Evolutionary conservation across 257 asterid genomes (phyloP), one percentile per base, ranked within the genome.

Genomic region (Nicotiana paniculata): DNA sequence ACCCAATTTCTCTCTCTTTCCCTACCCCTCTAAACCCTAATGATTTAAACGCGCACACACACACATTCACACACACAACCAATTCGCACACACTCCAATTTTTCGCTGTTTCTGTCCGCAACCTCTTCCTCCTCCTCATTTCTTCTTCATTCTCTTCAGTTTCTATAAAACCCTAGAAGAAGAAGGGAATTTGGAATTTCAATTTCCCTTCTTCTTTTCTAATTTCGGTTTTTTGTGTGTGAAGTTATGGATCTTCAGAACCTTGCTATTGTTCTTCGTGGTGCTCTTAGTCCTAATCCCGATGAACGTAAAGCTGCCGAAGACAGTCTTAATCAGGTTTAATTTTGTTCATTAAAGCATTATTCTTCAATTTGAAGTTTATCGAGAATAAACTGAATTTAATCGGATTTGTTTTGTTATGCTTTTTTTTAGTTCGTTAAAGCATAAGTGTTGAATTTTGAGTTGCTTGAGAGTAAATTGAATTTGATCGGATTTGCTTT

Each of bases 221-320:
- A 43, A 43, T 43, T 43, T 43, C 51, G 51, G 0, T 9, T 43
- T 43, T 8, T 9, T 43, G 12, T 43, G 51, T 43, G 11, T 43
- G 51, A 43, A 43, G 3, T 43, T 26, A 93, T 95, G 99, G 99
- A 96, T 93, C 97, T 91, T 89, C 96, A 62, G 80, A 92, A 89
- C 83, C 86, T 96, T 90, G 93, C 89, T 57, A 55, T 91, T 77
- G 88, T 96, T 84, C 88, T 94, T 48, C 96, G 88, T 51, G 97
- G 94, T 37, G 98, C 98, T 3, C 89, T 94, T 55, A 92, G 98
- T 84, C 93, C 93, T 82, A 92, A 90, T 89, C 99, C 96, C 0
- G 90, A 84, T 87, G 95, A 96, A 81, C 92, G 98, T 46, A 94
- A 91, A 86, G 92, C 98, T 9, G 98, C 98, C 18, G 99, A 96